Conservation (phyloP, 352 stramenopile species). For the Phytophthora rubi region DNA sequence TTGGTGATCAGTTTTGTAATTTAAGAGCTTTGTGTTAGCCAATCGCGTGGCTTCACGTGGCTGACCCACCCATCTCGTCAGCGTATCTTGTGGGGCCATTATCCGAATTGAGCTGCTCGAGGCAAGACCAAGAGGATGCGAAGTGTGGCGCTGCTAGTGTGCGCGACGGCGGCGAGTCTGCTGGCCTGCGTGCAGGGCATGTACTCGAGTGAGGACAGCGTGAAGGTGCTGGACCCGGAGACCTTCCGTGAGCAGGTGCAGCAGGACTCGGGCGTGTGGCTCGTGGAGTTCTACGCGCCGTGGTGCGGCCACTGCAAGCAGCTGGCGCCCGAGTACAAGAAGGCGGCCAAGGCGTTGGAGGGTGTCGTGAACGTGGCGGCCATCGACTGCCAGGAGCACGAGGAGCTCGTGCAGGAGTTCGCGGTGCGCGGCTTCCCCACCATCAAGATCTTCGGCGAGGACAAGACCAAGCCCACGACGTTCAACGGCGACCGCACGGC, state of each 20-base stretch:
- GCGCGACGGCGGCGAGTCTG: constrained; percentile 42
- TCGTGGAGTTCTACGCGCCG: constrained; percentile 96
- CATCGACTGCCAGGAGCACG: constrained; percentile 84
- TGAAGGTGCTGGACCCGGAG: constrained; percentile 77
- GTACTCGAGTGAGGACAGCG: constrained; percentile 69
- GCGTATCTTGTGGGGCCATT: constrained; percentile 21
- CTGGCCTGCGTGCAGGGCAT: constrained; percentile 47
- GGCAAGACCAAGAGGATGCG: constrained; percentile 12
- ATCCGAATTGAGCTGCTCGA: constrained; percentile 20
- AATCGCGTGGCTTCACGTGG: constrained; percentile 39
- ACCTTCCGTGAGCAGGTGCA: constrained; percentile 74
- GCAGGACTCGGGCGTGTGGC: constrained; percentile 84
- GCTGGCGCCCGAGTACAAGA: constrained; percentile 93
- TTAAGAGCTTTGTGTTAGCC: constrained; percentile 19
- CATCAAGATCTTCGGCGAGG: constrained; percentile 93
- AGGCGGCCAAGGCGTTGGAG: constrained; percentile 87
- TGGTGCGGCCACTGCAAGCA: constrained; percentile 96
- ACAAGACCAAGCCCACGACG: constrained; percentile 79
- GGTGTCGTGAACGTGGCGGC: constrained; percentile 92
- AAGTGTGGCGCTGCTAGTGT: constrained; percentile 29
- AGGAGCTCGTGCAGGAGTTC: constrained; percentile 87
- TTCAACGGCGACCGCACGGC: constrained; percentile 85
- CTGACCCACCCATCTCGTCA: constrained; percentile 1
- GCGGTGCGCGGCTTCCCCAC: constrained; percentile 93
- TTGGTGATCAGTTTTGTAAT: neutral